Conservation (phyloP, 495 filamentous ascomycete species). For the Hyaloscypha variabilis region DNA sequence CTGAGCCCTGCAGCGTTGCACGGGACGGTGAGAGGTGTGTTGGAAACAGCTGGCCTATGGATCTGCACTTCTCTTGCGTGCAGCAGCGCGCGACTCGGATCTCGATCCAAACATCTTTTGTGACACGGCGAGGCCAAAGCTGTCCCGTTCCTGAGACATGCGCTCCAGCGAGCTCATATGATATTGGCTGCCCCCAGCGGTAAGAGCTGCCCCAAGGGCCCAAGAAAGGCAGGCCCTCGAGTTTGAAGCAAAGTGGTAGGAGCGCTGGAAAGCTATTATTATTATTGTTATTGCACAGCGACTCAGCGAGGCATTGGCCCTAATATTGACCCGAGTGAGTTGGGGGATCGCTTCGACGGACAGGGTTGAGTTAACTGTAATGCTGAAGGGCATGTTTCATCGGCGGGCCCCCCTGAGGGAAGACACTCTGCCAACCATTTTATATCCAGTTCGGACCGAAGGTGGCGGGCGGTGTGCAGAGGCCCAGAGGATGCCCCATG, state of each 20-base stretch:
- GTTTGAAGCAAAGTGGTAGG: too few relatives aligned
- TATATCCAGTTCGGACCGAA: slow-evolving; percentile 12
- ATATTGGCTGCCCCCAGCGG: background rate
- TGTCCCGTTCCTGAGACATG: background rate
- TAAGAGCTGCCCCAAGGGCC: background rate
- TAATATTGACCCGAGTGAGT: background rate
- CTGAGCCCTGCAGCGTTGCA: too few relatives aligned
- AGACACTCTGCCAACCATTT: background rate
- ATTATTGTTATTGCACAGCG: too few relatives aligned
- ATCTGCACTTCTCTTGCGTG: background rate
- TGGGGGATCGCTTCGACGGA: background rate
- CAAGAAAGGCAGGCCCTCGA: background rate
- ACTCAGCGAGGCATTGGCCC: background rate
- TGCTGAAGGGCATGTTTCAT: background rate
- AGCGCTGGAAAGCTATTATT: too few relatives aligned
- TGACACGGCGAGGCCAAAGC: slow-evolving; percentile 6
- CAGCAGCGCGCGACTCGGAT: slow-evolving; percentile 9
- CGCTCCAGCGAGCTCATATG: background rate
- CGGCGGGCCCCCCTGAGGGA: background rate
- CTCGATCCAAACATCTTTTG: slow-evolving; percentile 18
- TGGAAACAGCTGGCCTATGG: background rate
- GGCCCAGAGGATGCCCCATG: too few relatives aligned
- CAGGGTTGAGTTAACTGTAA: background rate
- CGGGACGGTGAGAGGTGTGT: background rate
- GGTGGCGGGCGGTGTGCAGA: slow-evolving; percentile 6